phyloP scores from a whole-genome alignment of 306 rosid genomes.

The Luffa aegyptiaca region DNA sequence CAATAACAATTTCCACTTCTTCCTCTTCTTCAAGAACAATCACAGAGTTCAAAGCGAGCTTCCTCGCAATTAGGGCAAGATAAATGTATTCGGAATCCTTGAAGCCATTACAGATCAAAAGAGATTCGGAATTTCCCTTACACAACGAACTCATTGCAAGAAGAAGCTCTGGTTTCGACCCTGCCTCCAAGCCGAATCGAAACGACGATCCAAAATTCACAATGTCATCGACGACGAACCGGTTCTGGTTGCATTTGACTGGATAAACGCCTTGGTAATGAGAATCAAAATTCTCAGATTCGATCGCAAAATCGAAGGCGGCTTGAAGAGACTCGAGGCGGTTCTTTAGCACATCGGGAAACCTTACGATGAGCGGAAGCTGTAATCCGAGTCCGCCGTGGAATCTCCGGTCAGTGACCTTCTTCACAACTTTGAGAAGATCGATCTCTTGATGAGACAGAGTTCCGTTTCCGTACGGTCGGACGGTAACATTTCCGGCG shows the following conservation, averaged over 20 bases:
- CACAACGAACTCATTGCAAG: conserved; percentile 76
- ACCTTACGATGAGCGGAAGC: conserved; percentile 59
- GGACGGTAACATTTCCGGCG: conserved; percentile 55
- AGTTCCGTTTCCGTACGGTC: conserved; percentile 45
- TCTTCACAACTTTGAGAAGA: conserved; percentile 60
- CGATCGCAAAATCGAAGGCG: conserved; percentile 55
- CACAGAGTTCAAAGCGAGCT: conserved; percentile 52
- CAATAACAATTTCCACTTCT: conserved; percentile 54
- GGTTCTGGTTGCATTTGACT: conserved; percentile 78
- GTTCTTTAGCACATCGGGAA: conserved; percentile 62
- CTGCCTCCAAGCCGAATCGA: conserved; percentile 79
- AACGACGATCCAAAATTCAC: conserved; percentile 49
- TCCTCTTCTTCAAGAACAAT: conserved; percentile 79
- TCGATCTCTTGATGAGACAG: conserved; percentile 73
- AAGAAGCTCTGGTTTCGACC: conserved; percentile 79
- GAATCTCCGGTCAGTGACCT: conserved; percentile 48
- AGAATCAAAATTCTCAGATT: conserved; percentile 35
- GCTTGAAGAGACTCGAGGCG: conserved; percentile 59
- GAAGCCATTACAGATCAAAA: conserved; percentile 62
- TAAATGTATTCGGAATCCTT: conserved; percentile 60
- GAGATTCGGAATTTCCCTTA: conserved; percentile 52
- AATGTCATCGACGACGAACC: conserved; percentile 75
- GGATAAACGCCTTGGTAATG: conserved; percentile 89
- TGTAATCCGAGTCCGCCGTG: conserved; percentile 58
- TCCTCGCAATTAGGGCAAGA: conserved; percentile 57